A percentile compares a stretch with the other conserved stretches of the same genome.
phyloP scores from a whole-genome alignment of 148 eudicot genomes.

The Polygonum maritimum region DNA sequence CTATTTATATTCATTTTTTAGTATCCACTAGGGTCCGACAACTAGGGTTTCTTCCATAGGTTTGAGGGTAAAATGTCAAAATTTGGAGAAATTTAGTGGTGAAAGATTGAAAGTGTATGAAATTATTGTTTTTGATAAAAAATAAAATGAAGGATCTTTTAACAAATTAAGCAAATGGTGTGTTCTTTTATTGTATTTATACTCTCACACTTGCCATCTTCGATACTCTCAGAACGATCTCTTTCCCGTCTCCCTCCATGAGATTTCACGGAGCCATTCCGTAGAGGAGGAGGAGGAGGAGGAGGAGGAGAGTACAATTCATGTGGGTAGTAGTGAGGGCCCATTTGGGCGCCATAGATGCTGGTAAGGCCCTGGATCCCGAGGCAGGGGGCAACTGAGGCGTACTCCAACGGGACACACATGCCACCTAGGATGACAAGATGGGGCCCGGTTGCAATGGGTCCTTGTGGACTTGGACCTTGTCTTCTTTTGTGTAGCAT shows the following conservation, averaged over 20 bases:
- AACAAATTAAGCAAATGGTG: no score
- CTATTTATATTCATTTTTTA: no score
- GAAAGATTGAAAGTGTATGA: no score
- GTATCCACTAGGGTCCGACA: no score
- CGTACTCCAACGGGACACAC: slow-evolving; percentile 96
- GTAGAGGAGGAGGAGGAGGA: slow-evolving; percentile 40
- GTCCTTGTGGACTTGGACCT: slow-evolving; percentile 78
- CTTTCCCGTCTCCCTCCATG: slow-evolving; percentile 45
- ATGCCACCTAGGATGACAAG: slow-evolving; percentile 89
- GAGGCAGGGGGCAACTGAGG: slow-evolving; percentile 42
- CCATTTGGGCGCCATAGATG: slow-evolving; percentile 54
- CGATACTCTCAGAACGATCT: slow-evolving; percentile 73
- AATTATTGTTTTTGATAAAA: no score
- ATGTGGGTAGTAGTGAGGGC: slow-evolving; percentile 45
- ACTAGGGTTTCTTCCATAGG: no score
- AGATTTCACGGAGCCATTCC: slow-evolving; percentile 58
- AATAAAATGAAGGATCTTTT: no score
- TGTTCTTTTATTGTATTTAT: no score
- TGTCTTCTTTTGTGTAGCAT: slow-evolving; percentile 97
- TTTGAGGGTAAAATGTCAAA: no score
- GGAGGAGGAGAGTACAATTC: slow-evolving; percentile 51
- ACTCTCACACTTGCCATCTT: slow-evolving; percentile 82
- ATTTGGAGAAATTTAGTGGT: no score
- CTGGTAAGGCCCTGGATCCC: slow-evolving; percentile 50
- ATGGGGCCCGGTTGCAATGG: slow-evolving; percentile 43